A percentile compares a stretch with the other conserved stretches of the same genome.
Conservation (phyloP, 805 yeast genomes). For the Starmerella geochares region DNA sequence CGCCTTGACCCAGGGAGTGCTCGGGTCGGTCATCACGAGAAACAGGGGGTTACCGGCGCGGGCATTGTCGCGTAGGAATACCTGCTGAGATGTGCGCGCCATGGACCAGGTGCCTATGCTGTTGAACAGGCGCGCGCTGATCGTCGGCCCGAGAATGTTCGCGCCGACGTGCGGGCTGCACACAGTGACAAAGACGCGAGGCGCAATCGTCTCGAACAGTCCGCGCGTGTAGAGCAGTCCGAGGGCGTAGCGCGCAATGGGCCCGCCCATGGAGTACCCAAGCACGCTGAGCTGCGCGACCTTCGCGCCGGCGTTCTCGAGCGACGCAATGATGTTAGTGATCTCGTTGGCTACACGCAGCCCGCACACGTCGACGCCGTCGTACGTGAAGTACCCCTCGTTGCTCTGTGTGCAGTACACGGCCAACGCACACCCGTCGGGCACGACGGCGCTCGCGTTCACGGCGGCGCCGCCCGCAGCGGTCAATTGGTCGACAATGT, state of each 20-base stretch:
- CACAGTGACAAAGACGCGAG: constrained; percentile 52
- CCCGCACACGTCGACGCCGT: constrained; percentile 81
- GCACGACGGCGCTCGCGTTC: constrained; percentile 2
- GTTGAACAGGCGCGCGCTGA: constrained; percentile 49
- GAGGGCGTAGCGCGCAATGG: constrained; percentile 67
- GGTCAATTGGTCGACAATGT: constrained; percentile 43
- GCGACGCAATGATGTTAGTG: constrained; percentile 31
- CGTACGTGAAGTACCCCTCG: constrained; percentile 68
- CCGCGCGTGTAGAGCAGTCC: constrained; percentile 54
- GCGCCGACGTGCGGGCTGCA: constrained; percentile 64
- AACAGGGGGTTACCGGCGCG: constrained; percentile 42
- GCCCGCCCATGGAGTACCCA: constrained; percentile 87
- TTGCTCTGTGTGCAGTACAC: constrained; percentile 50
- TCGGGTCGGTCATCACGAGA: constrained; percentile 52
- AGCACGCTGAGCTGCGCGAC: constrained; percentile 65
- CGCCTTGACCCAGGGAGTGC: constrained; percentile 50
- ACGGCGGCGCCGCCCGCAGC: constrained; percentile 22
- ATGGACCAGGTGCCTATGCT: constrained; percentile 51
- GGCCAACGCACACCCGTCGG: constrained; percentile 34
- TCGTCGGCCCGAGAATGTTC: constrained; percentile 44
- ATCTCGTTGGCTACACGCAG: constrained; percentile 64
- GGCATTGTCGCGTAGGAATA: constrained; percentile 41
- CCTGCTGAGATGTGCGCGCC: constrained; percentile 64
- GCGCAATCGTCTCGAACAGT: constrained; percentile 44
- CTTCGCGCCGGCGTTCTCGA: constrained; percentile 22